Evolutionary conservation across 2,329 filamentous ascomycete species (phyloP), one percentile per base, ranked within the genome.

Genomic region (Diplodia corticola): DNA sequence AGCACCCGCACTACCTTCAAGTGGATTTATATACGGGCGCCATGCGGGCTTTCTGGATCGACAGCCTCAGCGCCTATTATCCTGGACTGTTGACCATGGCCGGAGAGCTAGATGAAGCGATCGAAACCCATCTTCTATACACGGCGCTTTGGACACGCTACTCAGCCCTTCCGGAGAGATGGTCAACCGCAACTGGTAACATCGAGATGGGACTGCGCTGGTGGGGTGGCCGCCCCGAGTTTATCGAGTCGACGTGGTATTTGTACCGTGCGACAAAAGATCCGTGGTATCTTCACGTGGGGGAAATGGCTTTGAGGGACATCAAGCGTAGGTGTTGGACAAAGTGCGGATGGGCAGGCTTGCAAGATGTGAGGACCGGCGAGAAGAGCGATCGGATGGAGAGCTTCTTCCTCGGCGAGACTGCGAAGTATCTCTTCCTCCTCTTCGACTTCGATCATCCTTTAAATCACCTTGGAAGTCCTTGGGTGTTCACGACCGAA

Each of bases 401-500:
- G 79, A 98, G 94, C 76, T 99, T 98, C 83, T 98, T 98, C 74
- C 84, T 99, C 0, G 94, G 95, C 15, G 95, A 99, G 79, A 99
- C 95, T 1, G 89, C 92, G 51, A 97, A 98, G 78, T 99, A 99
- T 77, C 83, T 99, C 69, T 98, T 96, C 76, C 81, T 99, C 64
- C 86, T 98, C 2, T 98, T 96, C 76, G 91, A 96, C 70, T 85
- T 89, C 4, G 85, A 88, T 15, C 95, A 98, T 78, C 92, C 93
- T 0, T 80, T 99, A 49, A 98, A 98, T 77, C 89, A 87, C 22
- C 81, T 96, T 46, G 95, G 98, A 77, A 88, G 89, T 0, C 88
- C 93, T 0, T 96, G 90, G 76, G 94, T 99, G 15, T 98, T 99
- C 76, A 95, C 91, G 0, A 99, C 95, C 0, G 95, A 99, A 79